Base-by-base conservation (phyloP, 257 asterid species). In the Datura wrightii region DNA sequence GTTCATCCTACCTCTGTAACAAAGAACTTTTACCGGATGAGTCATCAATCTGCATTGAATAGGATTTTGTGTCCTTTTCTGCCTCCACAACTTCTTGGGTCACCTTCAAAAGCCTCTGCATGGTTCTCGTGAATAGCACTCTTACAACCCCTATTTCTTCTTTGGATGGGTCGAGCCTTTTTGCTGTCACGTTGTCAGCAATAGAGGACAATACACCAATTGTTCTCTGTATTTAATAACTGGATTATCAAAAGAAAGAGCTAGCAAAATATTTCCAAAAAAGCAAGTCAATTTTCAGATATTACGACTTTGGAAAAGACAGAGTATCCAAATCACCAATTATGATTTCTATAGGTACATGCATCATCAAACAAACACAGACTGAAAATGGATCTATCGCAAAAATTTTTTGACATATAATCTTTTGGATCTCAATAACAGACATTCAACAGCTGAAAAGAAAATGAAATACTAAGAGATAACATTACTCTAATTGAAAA, bases 151-250 rank as follows among this genome's bases (percentile, higher is more conserved):
- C n/a, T 42, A 2, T 69, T 39, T 39, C 16, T 69, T 19, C 78
- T 69, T 66, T 36, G 74, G 78, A 15, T 67, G 15, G 14, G 31
- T 39, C 14, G 19, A 10, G 18, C 15, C 39, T 72, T 15, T 50
- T 46, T 19, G 11, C 82, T 50, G 88, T 93, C 84, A 86, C 78
- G 84, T 91, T 93, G 81, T 94, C 97, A 18, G 95, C 88, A 85
- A 97, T 90, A 62, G 97, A 90, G 85, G 98, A 94, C 84, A 97
- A 89, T 84, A 91, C 97, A 41, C 94, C 89, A 80, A 95, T 95
- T 84, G 96, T 88, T 31, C 87, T 90, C 99, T 97, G 91, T 86
- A 89, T 79, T 76, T 62, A 87, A 82, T 14, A 86, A 18, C 3
- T 24, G 41, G 39, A 69, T 52, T 34, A 66, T 66, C 24, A 36